Percentiles rank a stretch among this genome's conserved stretches.
Conservation (phyloP, 2,329 filamentous ascomycete species). For the Davidsoniella virescens region DNA sequence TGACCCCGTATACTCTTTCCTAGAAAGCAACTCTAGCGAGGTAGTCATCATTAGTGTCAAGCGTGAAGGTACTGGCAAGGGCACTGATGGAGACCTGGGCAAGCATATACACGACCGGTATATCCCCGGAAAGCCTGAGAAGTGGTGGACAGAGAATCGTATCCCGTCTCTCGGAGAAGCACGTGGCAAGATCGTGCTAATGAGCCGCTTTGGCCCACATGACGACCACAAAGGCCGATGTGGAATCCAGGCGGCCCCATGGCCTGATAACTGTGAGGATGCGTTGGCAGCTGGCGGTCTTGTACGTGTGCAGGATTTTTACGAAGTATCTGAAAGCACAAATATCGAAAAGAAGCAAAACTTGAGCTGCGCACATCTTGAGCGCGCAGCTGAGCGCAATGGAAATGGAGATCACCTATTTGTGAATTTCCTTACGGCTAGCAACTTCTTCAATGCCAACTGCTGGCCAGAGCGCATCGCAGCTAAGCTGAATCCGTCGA, state of each 20-base stretch:
- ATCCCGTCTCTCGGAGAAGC: constrained; percentile 66
- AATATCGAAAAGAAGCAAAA: constrained; percentile 70
- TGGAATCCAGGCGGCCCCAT: constrained; percentile 46
- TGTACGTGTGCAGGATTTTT: constrained; percentile 86
- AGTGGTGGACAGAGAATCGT: constrained; percentile 65
- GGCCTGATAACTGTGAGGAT: constrained; percentile 81
- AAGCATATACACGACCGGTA: constrained; percentile 61
- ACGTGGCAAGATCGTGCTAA: constrained; percentile 67
- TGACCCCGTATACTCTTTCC: constrained; percentile 54
- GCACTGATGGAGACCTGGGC: constrained; percentile 64
- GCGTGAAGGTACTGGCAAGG: constrained; percentile 70
- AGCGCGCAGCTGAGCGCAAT: constrained; percentile 41
- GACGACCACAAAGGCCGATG: constrained; percentile 31
- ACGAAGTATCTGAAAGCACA: constrained; percentile 60
- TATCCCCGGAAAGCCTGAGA: constrained; percentile 33
- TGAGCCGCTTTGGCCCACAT: constrained; percentile 63
- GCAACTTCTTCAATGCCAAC: constrained; percentile 81
- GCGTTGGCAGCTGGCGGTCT: constrained; percentile 52
- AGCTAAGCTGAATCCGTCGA: constrained; percentile 66
- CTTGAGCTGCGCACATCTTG: constrained; percentile 58
- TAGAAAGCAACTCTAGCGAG: constrained; percentile 63
- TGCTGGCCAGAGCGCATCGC: constrained; percentile 94
- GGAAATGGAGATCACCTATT: constrained; percentile 26
- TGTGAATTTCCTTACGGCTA: constrained; percentile 79
- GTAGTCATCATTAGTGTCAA: constrained; percentile 77